phyloP scores from a whole-genome alignment of 768 basidiomycete species.

The Boletus pseudo-olivaceus region DNA sequence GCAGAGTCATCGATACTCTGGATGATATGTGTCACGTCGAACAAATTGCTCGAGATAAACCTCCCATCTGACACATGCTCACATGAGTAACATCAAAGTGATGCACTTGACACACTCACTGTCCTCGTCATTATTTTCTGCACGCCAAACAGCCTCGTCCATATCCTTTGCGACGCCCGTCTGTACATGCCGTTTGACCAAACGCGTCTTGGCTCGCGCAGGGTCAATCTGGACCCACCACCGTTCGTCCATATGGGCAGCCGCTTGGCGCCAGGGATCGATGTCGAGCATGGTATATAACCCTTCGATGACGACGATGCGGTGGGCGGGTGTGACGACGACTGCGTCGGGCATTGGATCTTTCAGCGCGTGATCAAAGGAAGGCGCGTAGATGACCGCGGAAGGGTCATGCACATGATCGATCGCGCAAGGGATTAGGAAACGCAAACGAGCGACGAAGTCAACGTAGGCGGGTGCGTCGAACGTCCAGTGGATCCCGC shows the following conservation, averaged over 20 bases:
- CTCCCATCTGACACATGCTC: conserved; percentile 42
- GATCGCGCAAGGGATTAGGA: conserved; percentile 4
- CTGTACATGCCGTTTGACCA: conserved; percentile 71
- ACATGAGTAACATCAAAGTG: not conserved
- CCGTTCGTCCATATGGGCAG: conserved; percentile 66
- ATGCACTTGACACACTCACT: conserved; percentile 41
- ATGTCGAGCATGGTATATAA: conserved; percentile 80
- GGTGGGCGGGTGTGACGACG: conserved; percentile 57
- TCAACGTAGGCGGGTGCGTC: conserved; percentile 66
- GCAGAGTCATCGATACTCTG: conserved; percentile 41
- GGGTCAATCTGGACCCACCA: conserved; percentile 67
- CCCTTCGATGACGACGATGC: conserved; percentile 85
- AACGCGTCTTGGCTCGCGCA: conserved; percentile 51
- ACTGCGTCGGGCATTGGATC: conserved; percentile 69
- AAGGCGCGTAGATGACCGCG: conserved; percentile 64
- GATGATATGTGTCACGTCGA: conserved; percentile 40
- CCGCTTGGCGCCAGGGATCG: conserved; percentile 68
- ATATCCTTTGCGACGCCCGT: conserved; percentile 68
- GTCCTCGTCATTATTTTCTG: conserved; percentile 74
- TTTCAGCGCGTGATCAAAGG: conserved; percentile 85
- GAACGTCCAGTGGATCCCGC: conserved; percentile 92
- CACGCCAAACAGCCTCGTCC: conserved; percentile 65
- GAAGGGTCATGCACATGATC: conserved; percentile 2
- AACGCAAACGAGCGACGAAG: conserved; percentile 59
- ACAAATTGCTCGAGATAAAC: conserved; percentile 38